phyloP scores from a whole-genome alignment of 495 filamentous ascomycete genomes.

The Hyaloscypha finlandica region DNA sequence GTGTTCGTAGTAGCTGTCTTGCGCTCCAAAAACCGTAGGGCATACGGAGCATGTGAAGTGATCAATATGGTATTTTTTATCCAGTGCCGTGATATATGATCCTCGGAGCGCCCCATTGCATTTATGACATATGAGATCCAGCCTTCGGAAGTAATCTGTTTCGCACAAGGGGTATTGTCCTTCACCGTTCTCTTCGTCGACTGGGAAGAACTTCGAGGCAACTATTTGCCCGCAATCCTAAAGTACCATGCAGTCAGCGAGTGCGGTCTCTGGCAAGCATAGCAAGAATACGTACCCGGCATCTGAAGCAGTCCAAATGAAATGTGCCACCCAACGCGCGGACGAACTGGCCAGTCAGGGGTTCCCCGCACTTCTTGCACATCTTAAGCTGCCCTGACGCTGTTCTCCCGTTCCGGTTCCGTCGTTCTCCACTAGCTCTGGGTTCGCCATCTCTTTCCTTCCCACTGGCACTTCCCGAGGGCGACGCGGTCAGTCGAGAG shows the following conservation, averaged over 20 bases:
- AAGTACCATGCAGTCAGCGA: conserved; percentile 22
- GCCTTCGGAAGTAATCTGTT: conserved; percentile 93
- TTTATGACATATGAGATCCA: conserved; percentile 86
- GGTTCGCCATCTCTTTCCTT: conserved; percentile 22
- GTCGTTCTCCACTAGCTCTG: conserved; percentile 41
- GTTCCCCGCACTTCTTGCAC: conserved; percentile 86
- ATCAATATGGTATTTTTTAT: conserved; percentile 98
- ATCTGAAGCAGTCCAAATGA: conserved; percentile 98
- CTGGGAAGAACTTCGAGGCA: conserved; percentile 97
- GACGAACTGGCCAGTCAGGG: conserved; percentile 93
- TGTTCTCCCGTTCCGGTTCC: conserved; percentile 45
- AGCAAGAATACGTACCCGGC: conserved; percentile 66
- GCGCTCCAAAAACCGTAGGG: conserved; percentile 94
- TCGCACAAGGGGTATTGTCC: conserved; percentile 96
- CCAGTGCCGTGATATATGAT: conserved; percentile 96
- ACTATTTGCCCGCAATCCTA: conserved; percentile 97
- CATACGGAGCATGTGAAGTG: conserved; percentile 99
- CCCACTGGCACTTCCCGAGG: conserved; percentile 27
- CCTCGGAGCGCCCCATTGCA: conserved; percentile 93
- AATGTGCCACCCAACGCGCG: conserved; percentile 89
- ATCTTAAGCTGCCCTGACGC: conserved; percentile 58
- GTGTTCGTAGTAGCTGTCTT: conserved; percentile 99
- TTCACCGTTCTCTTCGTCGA: conserved; percentile 81
- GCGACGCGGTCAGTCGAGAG: conserved; percentile 22
- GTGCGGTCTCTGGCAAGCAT: conserved; percentile 13